phyloP scores from a whole-genome alignment of 192 early-diverging fungal genomes.

The Mortierella claussenii region DNA sequence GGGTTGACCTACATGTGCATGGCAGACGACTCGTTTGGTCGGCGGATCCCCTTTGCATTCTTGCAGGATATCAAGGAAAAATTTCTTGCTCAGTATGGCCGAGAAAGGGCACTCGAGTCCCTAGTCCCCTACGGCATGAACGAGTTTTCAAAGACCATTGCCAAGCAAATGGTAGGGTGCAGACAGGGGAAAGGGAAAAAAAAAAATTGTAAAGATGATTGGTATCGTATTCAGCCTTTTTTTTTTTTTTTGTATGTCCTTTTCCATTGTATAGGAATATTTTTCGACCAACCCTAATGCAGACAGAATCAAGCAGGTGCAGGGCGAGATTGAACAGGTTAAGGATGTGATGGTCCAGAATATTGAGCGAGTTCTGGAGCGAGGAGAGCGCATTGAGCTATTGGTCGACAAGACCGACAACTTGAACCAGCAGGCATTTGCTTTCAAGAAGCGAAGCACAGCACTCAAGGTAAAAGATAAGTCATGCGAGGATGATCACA shows the following conservation, averaged over 20 bases:
- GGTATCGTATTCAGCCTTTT: no score
- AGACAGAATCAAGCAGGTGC: slow-evolving; percentile 83
- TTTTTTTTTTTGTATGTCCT: neutral
- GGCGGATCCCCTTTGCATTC: slow-evolving; percentile 90
- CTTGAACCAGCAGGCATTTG: slow-evolving; percentile 89
- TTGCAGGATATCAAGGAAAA: slow-evolving; percentile 81
- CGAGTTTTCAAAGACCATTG: slow-evolving; percentile 84
- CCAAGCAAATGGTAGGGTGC: slow-evolving; percentile 90
- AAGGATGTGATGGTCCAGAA: slow-evolving; percentile 96
- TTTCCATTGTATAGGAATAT: slow-evolving; percentile 62
- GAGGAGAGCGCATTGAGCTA: slow-evolving; percentile 89
- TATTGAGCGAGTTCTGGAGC: slow-evolving; percentile 89
- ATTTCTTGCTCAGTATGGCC: slow-evolving; percentile 69
- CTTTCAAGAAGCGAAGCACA: slow-evolving; percentile 89
- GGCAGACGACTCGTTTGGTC: slow-evolving; percentile 76
- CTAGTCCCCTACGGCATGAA: slow-evolving; percentile 77
- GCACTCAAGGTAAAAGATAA: slow-evolving; percentile 72
- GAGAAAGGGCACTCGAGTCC: slow-evolving; percentile 63
- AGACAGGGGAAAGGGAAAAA: no score
- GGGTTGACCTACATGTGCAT: slow-evolving; percentile 90
- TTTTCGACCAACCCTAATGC: slow-evolving; percentile 77
- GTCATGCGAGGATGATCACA: no score
- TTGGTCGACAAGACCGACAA: slow-evolving; percentile 92
- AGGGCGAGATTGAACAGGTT: slow-evolving; percentile 93
- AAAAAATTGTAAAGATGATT: slow-evolving; percentile 90